Evolutionary conservation across 202 grass and related monocot genomes (phyloP).

Genomic region (Setaria viridis): DNA sequence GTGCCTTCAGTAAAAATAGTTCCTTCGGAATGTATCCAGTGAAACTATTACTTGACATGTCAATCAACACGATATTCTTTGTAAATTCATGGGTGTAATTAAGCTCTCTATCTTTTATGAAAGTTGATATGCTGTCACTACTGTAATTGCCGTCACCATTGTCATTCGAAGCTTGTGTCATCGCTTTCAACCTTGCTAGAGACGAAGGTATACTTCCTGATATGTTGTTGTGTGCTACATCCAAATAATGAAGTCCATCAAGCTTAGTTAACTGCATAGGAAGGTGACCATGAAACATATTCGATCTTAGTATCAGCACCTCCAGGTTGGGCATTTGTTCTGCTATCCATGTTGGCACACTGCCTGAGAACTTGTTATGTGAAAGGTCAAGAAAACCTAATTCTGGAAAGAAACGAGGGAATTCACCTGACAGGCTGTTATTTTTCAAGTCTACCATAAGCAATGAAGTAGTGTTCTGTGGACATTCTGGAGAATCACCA

Average conservation of each 20-base stretch:
- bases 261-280: conserved; percentile 24
- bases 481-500: conserved; percentile 30
- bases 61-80: too few relatives aligned
- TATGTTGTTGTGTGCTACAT: conserved; percentile 41
- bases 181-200: background rate
- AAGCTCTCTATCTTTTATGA: conserved; percentile 30
- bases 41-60: background rate
- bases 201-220: conserved; percentile 8
- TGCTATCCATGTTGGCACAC: conserved; percentile 47
- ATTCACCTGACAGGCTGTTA: conserved; percentile 41
- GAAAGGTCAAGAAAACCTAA: conserved; percentile 52
- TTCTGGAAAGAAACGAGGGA: conserved; percentile 18
- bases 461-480: background rate
- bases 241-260: conserved; percentile 43
- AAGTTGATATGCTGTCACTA: background rate
- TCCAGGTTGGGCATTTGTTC: conserved; percentile 7
- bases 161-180: background rate
- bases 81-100: background rate
- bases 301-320: conserved; percentile 41
- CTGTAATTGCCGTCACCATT: background rate
- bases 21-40: conserved; percentile 42
- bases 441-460: conserved; percentile 39
- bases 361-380: conserved; percentile 44
- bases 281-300: conserved; percentile 55
- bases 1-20: conserved; percentile 36